These are phyloP conservation scores for Ilex asprella DNA, from an alignment of 257 asterid genomes.

Conservation along the genomic window DNA sequence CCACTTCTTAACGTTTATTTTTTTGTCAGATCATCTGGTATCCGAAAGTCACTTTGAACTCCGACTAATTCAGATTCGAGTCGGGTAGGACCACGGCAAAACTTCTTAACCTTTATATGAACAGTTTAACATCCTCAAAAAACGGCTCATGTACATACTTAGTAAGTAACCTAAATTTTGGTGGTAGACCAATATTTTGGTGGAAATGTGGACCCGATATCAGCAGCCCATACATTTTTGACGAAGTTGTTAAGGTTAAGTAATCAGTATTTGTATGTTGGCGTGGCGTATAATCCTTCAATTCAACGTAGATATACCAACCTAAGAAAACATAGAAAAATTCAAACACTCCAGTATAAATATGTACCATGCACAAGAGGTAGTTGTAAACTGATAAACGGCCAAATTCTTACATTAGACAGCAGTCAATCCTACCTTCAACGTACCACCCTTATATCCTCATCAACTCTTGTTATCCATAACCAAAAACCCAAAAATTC, in stretches of 20 bases:
- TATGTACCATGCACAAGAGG: slow-evolving; percentile 18
- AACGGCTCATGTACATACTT: background rate
- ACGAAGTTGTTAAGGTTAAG: slow-evolving; percentile 50
- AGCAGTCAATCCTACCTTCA: slow-evolving; percentile 60
- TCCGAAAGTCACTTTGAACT: no score
- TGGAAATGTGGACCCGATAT: slow-evolving; percentile 23
- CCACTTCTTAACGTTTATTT: no score
- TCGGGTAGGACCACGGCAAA: no score
- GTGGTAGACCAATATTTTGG: slow-evolving; percentile 17
- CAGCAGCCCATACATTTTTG: slow-evolving; percentile 1
- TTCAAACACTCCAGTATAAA: slow-evolving; percentile 6
- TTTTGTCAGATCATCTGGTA: no score
- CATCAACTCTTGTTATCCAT: slow-evolving; percentile 15
- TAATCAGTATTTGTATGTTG: slow-evolving; percentile 35
- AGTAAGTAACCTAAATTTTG: slow-evolving; percentile 36
- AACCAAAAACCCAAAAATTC: background rate
- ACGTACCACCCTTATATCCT: slow-evolving; percentile 29
- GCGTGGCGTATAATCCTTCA: slow-evolving; percentile 38
- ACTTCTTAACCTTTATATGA: no score
- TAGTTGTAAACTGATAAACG: slow-evolving; percentile 52
- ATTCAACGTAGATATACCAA: slow-evolving; percentile 29
- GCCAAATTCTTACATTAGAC: slow-evolving; percentile 23
- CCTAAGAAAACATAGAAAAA: slow-evolving; percentile 18
- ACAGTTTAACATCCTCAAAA: no score
- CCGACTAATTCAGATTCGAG: no score